These are phyloP conservation scores for Scheffersomyces ergatensis DNA, from an alignment of 805 yeast genomes.

Conservation along the genomic window DNA sequence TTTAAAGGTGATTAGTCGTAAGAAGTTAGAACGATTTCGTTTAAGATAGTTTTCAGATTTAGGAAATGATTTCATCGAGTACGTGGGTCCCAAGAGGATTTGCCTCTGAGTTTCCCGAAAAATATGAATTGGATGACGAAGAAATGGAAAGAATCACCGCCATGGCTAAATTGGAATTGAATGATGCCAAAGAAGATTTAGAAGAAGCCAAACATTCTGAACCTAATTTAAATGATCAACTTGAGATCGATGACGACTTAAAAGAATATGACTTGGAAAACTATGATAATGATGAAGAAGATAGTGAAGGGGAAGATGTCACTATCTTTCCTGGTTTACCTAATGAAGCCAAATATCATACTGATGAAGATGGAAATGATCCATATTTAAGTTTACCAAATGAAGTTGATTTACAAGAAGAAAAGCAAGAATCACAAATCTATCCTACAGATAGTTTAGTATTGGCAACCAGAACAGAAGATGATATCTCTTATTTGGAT, in stretches of 20 bases:
- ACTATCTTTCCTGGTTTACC: constrained; percentile 72
- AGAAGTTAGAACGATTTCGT: no score
- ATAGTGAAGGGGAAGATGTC: constrained; percentile 56
- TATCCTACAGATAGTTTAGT: constrained; percentile 88
- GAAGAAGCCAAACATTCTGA: constrained; percentile 42
- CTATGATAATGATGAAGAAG: constrained; percentile 69
- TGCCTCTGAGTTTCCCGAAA: constrained; percentile 89
- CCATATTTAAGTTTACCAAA: constrained; percentile 63
- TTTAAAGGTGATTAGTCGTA: no score
- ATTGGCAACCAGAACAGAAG: constrained; percentile 92
- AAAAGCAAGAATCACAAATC: constrained; percentile 78
- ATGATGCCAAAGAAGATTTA: constrained; percentile 69
- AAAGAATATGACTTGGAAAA: constrained; percentile 85
- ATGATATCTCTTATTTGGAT: constrained; percentile 87
- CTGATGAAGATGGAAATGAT: constrained; percentile 48
- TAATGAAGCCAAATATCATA: constrained; percentile 56
- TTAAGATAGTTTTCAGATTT: no score
- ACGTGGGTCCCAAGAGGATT: constrained; percentile 96
- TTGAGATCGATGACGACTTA: constrained; percentile 76
- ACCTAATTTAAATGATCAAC: constrained; percentile 46
- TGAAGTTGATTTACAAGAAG: constrained; percentile 67
- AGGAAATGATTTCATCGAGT: constrained; percentile 82
- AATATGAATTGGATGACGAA: constrained; percentile 83
- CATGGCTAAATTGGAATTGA: constrained; percentile 79
- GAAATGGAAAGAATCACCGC: constrained; percentile 89